Conservation (phyloP, 768 basidiomycete species). For the Suillus americanus region DNA sequence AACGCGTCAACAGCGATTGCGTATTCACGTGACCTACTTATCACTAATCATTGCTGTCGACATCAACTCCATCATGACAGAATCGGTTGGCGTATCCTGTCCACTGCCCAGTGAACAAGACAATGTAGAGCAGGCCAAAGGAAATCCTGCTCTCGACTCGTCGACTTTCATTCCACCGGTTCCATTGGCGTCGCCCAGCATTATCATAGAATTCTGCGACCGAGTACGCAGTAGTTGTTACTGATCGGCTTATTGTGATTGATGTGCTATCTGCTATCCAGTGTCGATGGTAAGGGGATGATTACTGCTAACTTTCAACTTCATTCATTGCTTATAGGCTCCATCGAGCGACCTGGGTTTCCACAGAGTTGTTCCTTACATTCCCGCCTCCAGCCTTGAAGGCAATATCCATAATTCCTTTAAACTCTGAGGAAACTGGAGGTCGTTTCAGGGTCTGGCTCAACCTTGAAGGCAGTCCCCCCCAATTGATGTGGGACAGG, state of each 20-base stretch:
- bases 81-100: slow-evolving; percentile 11
- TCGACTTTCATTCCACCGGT: slow-evolving; percentile 58
- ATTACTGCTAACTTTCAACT: not conserved
- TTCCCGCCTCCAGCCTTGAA: slow-evolving; percentile 79
- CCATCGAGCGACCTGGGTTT: slow-evolving; percentile 91
- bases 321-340: slow-evolving; percentile 52
- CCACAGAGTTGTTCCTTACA: slow-evolving; percentile 88
- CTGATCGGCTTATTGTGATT: slow-evolving; percentile 1
- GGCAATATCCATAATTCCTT: slow-evolving; percentile 70
- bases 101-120: slow-evolving; percentile 26
- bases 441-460: slow-evolving; percentile 94
- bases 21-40: slow-evolving; percentile 31
- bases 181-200: slow-evolving; percentile 45
- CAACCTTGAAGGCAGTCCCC: slow-evolving; percentile 33
- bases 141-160: slow-evolving; percentile 37
- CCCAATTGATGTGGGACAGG: slow-evolving; percentile 79
- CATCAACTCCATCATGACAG: slow-evolving; percentile 21
- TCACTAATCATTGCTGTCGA: slow-evolving; percentile 2
- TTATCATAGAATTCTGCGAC: slow-evolving; percentile 94
- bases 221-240: slow-evolving; percentile 50
- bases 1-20: slow-evolving; percentile 48
- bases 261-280: slow-evolving; percentile 24
- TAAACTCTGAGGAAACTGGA: slow-evolving; percentile 77
- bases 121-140: slow-evolving; percentile 4
- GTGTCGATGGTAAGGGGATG: slow-evolving; percentile 73